Percentiles rank a stretch among this genome's conserved stretches.
phyloP scores from a whole-genome alignment of 352 stramenopile genomes.

The Phytophthora citricola region DNA sequence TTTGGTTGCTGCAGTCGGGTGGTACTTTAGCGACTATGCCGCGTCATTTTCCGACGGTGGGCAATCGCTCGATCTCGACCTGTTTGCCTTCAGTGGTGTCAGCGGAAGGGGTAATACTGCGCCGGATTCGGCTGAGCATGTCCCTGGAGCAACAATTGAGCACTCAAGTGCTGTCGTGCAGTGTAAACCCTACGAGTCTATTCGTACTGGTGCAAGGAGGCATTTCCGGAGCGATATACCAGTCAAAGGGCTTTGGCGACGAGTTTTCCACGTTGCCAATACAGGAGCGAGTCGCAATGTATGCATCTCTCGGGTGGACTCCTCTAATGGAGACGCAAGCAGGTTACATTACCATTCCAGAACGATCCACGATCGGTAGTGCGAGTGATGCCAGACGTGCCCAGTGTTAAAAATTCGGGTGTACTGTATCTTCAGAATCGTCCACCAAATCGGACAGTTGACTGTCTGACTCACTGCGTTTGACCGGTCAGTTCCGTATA shows the following conservation, averaged over 20 bases:
- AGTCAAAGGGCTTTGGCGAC: not conserved
- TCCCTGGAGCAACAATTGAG: not conserved
- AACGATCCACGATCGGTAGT: not conserved
- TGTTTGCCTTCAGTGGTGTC: not conserved
- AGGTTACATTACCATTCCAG: not conserved
- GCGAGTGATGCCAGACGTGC: constrained; percentile 4
- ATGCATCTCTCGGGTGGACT: constrained; percentile 1
- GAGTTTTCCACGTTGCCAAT: not conserved
- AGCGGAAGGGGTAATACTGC: not conserved
- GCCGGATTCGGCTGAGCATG: not conserved
- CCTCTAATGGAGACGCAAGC: not conserved
- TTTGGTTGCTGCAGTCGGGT: not conserved
- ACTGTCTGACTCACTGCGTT: not conserved
- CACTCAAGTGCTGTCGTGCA: not conserved
- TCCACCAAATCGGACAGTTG: constrained; percentile 11
- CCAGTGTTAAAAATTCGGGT: constrained; percentile 1
- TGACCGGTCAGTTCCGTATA: constrained; percentile 6
- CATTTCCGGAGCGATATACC: not conserved
- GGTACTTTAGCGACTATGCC: constrained; percentile 3
- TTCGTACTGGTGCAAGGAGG: not conserved
- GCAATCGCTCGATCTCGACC: constrained; percentile 2
- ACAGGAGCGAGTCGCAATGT: not conserved
- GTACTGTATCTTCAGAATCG: constrained; percentile 9
- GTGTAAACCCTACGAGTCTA: not conserved
- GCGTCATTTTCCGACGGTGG: not conserved